Base-by-base conservation (phyloP, 2,329 filamentous ascomycete species). In the Pseudogymnoascus sp. region DNA sequence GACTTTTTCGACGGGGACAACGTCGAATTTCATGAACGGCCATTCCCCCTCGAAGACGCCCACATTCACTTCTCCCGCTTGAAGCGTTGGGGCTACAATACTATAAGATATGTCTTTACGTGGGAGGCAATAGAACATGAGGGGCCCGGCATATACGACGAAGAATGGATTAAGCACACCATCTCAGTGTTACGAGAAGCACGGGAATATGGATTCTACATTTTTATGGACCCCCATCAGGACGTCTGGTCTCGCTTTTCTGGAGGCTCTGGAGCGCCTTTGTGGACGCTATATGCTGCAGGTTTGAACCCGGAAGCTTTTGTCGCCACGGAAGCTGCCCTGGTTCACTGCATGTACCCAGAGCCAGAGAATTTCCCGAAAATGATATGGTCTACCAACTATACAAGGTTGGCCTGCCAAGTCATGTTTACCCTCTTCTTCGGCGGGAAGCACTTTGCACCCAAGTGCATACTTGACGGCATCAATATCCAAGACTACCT, bases 381-480 rank as follows among this genome's bases (percentile, higher is more conserved):
- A 78, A 99, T 99, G 96, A 93, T 97, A 64, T 99, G 95, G 95
- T 92, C 93, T 14, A 97, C 96, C 61, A 99, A 99, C 74, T 99
- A 99, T 75, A 89, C 86, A 66, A 85, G 95, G 24, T 80, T 97
- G 60, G 93, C 89, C 2, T 90, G 88, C 60, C 91, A 93, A 68
- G 93, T 91, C 53, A 91, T 97, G 69, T 97, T 97, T 74, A 96
- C 93, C 0, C 78, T 97, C 61, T 99, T 96, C 78, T 99, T 96
- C 74, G 93, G 83, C 7, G 95, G 95, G 37, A 86, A 81, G 67
- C 91, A 96, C 70, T 97, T 97, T 78, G 91, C 95, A 1, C 96
- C 96, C 3, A 97, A 96, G 72, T 96, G 93, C 68, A 89, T 97
- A 68, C 93, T 99, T 63, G 87, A 99, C 73, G 92, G 92, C 42